These are phyloP conservation scores for Coemansia sp. DNA, from an alignment of 192 early-diverging fungal species.

Conservation along the genomic window DNA sequence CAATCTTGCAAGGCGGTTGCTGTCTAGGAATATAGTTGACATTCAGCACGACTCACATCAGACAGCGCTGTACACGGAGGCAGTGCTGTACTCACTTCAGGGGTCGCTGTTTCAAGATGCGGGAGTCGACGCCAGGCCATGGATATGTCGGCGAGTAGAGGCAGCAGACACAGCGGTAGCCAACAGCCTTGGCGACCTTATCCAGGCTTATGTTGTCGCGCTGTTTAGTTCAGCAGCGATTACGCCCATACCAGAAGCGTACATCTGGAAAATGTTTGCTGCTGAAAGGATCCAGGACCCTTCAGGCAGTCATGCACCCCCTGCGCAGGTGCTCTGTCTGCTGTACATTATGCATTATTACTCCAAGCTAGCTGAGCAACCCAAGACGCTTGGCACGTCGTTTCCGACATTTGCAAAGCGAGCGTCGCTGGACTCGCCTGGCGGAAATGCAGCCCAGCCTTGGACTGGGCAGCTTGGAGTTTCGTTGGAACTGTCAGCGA, in stretches of 20 bases:
- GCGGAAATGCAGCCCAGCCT: conserved; percentile 8
- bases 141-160: conserved; percentile 30
- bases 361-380: conserved; percentile 27
- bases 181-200: conserved; percentile 15
- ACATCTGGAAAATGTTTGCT: conserved; percentile 34
- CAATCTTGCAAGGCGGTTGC: conserved; percentile 22
- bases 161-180: conserved; percentile 12
- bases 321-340: conserved; percentile 31
- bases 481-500: not conserved
- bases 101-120: conserved; percentile 34
- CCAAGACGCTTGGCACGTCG: conserved; percentile 4
- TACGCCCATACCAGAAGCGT: conserved; percentile 41
- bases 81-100: conserved; percentile 33
- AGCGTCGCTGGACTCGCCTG: not conserved
- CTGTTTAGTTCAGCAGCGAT: conserved; percentile 33
- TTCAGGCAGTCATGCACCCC: conserved; percentile 9
- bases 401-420: conserved; percentile 10
- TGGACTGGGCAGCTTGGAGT: conserved; percentile 11
- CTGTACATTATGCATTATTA: conserved; percentile 50
- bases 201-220: conserved; percentile 41
- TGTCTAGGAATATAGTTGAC: conserved; percentile 1
- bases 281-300: conserved; percentile 12
- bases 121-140: conserved; percentile 45
- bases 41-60: not conserved
- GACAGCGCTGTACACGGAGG: conserved; percentile 13